Evolutionary conservation across 495 filamentous ascomycete species (phyloP), one percentile per base, ranked within the genome.

Genomic region (Rhypophila decipiens): DNA sequence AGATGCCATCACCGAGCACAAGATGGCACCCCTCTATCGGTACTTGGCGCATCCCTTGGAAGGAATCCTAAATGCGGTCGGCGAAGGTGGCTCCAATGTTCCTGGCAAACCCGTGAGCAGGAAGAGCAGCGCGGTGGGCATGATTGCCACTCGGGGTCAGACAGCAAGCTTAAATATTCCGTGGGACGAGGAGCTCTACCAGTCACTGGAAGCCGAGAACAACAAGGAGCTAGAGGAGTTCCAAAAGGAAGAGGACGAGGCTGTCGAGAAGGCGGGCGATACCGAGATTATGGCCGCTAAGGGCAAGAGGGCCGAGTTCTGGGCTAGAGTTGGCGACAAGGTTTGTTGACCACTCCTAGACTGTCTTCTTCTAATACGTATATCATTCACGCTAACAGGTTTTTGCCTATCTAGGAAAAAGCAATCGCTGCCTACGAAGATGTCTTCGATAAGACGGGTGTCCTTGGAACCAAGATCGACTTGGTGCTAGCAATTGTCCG

Each of bases 21-120:
- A 95, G 72, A 96, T 97, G 88, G 93, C 94, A 31, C 91, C 93
- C 13, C 80, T 97, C 23, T 98, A 98, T 69, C 84, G 88, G 55
- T 88, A 95, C 62, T 82, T 98, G 22, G 94, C 94, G 34, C 93
- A 97, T 65, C 93, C 93, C 11, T 72, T 75, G n/a, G 89, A 95
- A 48, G 93, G 93, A 46, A 84, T 96, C 57, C 71, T 98, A 58
- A 96, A 95, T 62, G 66, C 70, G 42, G 70, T 75, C 15, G 87
- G 87, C 37, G 88, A 91, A 70, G 80, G 83, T 46, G 71, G 79
- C 47, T 67, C 79, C 42, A 56, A 56, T 21, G 63, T 55, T 15
- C 66, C 79, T 39, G 69, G 75, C 44, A 73, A 74, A 59, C 66
- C 74, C 2, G 60, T 55, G 9, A 69, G 74, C 51, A 75, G 77